These are phyloP conservation scores for Acanthamoeba healyi DNA, from an alignment of 208 protist genomes.

Conservation along the genomic window DNA sequence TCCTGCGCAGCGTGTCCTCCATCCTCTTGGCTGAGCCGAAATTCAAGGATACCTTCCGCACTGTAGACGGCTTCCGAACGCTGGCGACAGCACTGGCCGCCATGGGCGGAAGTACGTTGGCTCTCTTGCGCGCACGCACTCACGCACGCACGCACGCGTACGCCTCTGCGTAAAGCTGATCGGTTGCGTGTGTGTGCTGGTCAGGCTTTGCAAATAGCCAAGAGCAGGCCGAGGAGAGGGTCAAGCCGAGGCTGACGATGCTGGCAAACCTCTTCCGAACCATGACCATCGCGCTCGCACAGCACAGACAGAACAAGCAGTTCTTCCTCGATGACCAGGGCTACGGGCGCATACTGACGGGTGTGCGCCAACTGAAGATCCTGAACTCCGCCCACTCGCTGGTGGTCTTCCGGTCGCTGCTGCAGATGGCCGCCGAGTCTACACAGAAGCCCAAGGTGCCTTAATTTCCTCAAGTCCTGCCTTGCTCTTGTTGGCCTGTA, in stretches of 20 bases:
- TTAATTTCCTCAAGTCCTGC: too few species aligned
- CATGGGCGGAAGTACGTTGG: slow-evolving; percentile 14
- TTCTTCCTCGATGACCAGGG: slow-evolving; percentile 50
- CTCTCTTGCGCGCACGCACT: too few species aligned
- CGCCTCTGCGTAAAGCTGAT: too few species aligned
- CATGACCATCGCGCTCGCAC: neutral
- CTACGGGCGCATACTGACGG: slow-evolving; percentile 7
- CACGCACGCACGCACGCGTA: too few species aligned
- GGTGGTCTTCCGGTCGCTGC: neutral
- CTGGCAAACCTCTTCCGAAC: slow-evolving; percentile 14
- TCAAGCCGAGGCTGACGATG: neutral
- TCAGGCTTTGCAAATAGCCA: neutral
- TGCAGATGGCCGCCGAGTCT: slow-evolving; percentile 38
- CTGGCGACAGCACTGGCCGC: neutral
- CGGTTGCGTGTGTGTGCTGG: neutral
- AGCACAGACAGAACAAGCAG: slow-evolving; percentile 30
- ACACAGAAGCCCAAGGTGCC: neutral
- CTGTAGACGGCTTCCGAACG: neutral
- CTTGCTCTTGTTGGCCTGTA: neutral
- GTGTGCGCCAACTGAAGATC: neutral
- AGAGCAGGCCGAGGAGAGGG: neutral
- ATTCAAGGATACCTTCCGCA: slow-evolving; percentile 59
- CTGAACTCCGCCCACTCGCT: neutral
- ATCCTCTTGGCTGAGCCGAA: neutral
- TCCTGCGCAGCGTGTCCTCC: slow-evolving; percentile 34